phyloP scores from a whole-genome alignment of 2,329 filamentous ascomycete genomes.

The Neofusicoccum parvum region DNA sequence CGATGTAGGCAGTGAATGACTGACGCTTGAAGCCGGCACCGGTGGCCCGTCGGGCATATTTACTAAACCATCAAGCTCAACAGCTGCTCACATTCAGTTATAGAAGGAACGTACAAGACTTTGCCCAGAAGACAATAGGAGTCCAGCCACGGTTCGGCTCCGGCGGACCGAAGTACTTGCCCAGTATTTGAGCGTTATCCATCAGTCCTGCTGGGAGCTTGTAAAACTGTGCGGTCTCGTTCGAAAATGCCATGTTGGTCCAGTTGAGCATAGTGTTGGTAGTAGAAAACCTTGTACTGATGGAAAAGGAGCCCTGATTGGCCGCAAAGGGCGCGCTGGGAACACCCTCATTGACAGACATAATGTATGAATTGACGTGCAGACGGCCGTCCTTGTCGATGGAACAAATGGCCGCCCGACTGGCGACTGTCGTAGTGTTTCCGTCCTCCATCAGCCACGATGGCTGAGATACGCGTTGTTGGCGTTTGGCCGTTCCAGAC shows the following conservation, averaged over 20 bases:
- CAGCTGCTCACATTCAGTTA: too few species aligned
- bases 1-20: background rate
- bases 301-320: slow-evolving; percentile 26
- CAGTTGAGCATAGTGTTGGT: slow-evolving; percentile 31
- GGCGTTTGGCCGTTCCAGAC: slow-evolving; percentile 5
- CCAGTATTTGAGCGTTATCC: slow-evolving; percentile 32
- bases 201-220: slow-evolving; percentile 28
- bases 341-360: slow-evolving; percentile 26
- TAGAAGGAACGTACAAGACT: background rate
- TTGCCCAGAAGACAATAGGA: slow-evolving; percentile 28
- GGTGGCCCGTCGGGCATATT: background rate
- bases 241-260: slow-evolving; percentile 35
- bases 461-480: background rate
- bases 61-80: background rate
- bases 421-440: slow-evolving; percentile 35
- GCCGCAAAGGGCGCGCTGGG: slow-evolving; percentile 31
- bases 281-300: slow-evolving; percentile 33
- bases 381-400: slow-evolving; percentile 30
- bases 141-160: slow-evolving; percentile 29
- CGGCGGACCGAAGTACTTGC: slow-evolving; percentile 31
- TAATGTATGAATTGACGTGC: slow-evolving; percentile 26
- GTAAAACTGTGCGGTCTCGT: slow-evolving; percentile 35
- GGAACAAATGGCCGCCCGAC: slow-evolving; percentile 31
- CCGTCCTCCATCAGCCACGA: slow-evolving; percentile 35
- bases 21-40: background rate